Percentiles rank a stretch among this genome's conserved stretches.
phyloP scores from a whole-genome alignment of 306 rosid genomes.

The Morella rubra region DNA sequence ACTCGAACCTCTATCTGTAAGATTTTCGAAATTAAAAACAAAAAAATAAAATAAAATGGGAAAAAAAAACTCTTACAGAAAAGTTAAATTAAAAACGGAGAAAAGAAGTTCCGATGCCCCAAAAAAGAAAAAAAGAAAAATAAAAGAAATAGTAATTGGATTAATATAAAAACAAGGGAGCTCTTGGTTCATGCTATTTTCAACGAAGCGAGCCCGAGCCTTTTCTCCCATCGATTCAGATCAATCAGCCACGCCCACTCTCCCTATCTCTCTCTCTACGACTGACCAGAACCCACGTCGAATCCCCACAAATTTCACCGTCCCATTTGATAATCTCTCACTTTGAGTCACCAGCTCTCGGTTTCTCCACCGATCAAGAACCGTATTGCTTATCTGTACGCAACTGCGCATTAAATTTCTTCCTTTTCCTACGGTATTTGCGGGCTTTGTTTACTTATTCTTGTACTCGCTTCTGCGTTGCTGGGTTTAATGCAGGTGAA shows the following conservation, averaged over 20 bases:
- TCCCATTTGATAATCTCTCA: constrained; percentile 48
- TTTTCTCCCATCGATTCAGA: constrained; percentile 58
- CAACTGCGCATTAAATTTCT: constrained; percentile 7
- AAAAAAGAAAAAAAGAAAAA: not conserved
- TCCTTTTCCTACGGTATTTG: not conserved
- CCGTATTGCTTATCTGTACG: constrained; percentile 11
- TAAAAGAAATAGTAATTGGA: not conserved
- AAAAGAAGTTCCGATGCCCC: not conserved
- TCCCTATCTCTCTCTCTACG: constrained; percentile 26
- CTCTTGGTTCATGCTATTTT: constrained; percentile 69
- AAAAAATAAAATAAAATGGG: not conserved
- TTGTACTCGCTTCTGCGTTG: constrained; percentile 8
- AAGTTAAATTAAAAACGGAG: not conserved
- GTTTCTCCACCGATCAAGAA: constrained; percentile 37
- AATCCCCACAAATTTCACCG: constrained; percentile 45
- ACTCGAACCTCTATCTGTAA: constrained; percentile 9
- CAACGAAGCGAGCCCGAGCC: constrained; percentile 42
- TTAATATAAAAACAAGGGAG: constrained; percentile 20
- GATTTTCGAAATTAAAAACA: not conserved
- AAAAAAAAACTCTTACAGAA: not conserved
- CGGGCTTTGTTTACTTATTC: constrained; percentile 11
- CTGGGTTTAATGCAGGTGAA: constrained; percentile 41
- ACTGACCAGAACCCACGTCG: constrained; percentile 71
- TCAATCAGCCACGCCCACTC: constrained; percentile 37
- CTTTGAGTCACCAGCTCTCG: constrained; percentile 16